Evolutionary conservation across 805 yeast genomes (phyloP), one percentile per base, ranked within the genome.

Genomic region (Tetrapisispora fleetii): DNA sequence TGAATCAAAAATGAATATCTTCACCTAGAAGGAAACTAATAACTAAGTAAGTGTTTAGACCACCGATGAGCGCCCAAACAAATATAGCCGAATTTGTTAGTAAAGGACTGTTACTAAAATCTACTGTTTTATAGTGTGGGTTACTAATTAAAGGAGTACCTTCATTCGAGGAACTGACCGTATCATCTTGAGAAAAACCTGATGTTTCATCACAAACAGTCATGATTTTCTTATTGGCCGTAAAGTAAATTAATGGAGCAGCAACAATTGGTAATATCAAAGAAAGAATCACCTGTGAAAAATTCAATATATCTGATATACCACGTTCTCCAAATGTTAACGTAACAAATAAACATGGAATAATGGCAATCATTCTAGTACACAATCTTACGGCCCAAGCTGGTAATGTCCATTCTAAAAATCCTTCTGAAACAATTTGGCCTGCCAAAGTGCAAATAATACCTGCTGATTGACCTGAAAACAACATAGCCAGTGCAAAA

Each of bases 391-490:
- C 77, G 2, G 83, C 71, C 69, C 89, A 89, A 1, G 97, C 96
- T 35, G 85, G 79, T 51, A 88, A 74, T 7, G 84, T 71, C 85
- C 95, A 85, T 51, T 77, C 72, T 24, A 87, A 72, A 58, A 88
- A 90, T 1, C 97, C 97, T 64, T 89, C 96, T 58, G 87, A 80
- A 9, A 89, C 95, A 80, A 87, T 86, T 63, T 89, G 96, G 36
- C 96, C 95, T 1, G 96, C 90, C 58, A 90, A 74, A 0, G 96
- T 90, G 61, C 95, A 89, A 18, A 89, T 95, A 37, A 91, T 85
- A 39, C 96, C 96, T 2, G 96, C 96, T 58, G 93, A 83, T 60
- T 89, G 91, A n/a, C 97, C 97, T 14, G 91, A 82, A 62, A 85
- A 89, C 42, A 89, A 70, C 67, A 89, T 76, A 1, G 96, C 96